These are phyloP conservation scores for Tanacetum coccineum DNA, from an alignment of 129 eudicot species.

Conservation along the genomic window DNA sequence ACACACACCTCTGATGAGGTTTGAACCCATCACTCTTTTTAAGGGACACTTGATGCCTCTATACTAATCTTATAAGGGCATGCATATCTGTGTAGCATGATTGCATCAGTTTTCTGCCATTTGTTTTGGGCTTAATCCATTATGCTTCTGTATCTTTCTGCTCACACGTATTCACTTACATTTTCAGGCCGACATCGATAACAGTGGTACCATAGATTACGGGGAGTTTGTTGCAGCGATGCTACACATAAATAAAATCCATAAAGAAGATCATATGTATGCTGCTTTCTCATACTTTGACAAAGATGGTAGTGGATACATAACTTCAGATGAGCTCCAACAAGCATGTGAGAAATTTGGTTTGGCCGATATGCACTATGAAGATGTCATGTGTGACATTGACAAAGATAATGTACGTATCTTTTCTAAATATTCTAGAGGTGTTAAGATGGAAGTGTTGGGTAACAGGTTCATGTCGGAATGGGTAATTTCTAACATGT, in stretches of 20 bases:
- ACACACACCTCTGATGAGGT: no score
- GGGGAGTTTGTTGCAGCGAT: conserved; percentile 90
- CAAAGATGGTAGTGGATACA: conserved; percentile 93
- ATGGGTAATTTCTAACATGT: neutral
- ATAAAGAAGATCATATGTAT: conserved; percentile 78
- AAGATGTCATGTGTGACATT: conserved; percentile 75
- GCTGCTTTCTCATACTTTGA: conserved; percentile 92
- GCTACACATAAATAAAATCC: conserved; percentile 82
- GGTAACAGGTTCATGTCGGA: neutral
- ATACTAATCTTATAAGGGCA: no score
- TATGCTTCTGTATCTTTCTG: neutral
- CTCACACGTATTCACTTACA: conserved; percentile 11
- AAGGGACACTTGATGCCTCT: no score
- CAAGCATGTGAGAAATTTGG: conserved; percentile 82
- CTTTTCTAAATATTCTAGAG: neutral
- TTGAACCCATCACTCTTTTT: no score
- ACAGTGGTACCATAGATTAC: conserved; percentile 91
- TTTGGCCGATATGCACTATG: conserved; percentile 62
- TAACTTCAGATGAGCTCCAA: conserved; percentile 85
- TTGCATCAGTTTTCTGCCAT: neutral
- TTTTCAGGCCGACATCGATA: conserved; percentile 84
- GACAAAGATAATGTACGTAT: conserved; percentile 71
- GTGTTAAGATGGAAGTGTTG: conserved; percentile 1
- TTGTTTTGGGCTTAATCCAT: neutral
- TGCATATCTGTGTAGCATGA: neutral